Evolutionary conservation across 768 basidiomycete genomes (phyloP).

Genomic region (Royoungia palumana): DNA sequence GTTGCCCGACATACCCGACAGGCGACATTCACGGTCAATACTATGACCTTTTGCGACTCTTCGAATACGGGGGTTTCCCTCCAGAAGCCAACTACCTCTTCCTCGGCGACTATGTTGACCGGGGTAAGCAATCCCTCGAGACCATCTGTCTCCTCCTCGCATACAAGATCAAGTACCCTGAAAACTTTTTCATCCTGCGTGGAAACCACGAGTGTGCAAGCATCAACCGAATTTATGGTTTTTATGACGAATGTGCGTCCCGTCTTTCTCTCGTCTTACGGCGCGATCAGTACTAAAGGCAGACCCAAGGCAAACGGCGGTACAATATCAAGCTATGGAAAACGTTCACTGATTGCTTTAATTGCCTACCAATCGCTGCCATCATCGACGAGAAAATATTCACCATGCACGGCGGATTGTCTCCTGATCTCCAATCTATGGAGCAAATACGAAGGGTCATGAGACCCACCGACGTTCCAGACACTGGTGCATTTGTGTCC

Average conservation of each 20-base stretch:
- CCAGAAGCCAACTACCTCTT: conserved; percentile 99
- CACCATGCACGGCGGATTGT: conserved; percentile 98
- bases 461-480: conserved; percentile 98
- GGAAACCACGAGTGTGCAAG: conserved; percentile 99
- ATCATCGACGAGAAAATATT: conserved; percentile 99
- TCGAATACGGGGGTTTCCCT: conserved; percentile 99
- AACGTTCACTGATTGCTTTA: conserved; percentile 99
- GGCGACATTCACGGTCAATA: conserved; percentile 99
- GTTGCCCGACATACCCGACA: conserved; percentile 32
- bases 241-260: conserved; percentile 97
- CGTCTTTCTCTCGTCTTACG: neutral
- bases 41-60: conserved; percentile 95
- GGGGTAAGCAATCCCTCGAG: conserved; percentile 98
- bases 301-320: conserved; percentile 85
- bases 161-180: conserved; percentile 99
- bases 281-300: conserved; percentile 9
- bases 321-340: conserved; percentile 99
- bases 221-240: conserved; percentile 99
- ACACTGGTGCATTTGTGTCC: conserved; percentile 66
- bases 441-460: conserved; percentile 99
- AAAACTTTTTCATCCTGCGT: conserved; percentile 99
- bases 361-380: conserved; percentile 97
- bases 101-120: conserved; percentile 98
- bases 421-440: conserved; percentile 98
- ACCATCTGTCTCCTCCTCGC: conserved; percentile 99